Conservation (phyloP, 176 grass and related monocot species). For the Carex kokanica region DNA sequence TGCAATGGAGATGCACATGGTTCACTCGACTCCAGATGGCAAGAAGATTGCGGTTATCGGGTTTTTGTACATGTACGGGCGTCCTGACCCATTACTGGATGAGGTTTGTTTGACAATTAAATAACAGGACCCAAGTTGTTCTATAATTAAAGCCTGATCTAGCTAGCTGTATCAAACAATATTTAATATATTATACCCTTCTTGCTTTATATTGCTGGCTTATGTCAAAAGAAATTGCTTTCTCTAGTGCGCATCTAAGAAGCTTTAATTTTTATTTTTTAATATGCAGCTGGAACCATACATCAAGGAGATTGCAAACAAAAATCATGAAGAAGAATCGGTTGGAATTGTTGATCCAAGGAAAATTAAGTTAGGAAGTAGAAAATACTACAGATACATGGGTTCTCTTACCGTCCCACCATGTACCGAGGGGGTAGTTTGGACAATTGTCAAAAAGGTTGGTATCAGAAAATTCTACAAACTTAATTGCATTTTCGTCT, state of each 20-base stretch:
- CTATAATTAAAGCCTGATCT: background rate
- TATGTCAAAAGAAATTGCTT: too few species aligned
- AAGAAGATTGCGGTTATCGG: slow-evolving; percentile 47
- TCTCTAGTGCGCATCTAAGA: too few species aligned
- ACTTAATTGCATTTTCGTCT: background rate
- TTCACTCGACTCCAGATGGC: slow-evolving; percentile 37
- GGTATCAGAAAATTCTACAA: background rate
- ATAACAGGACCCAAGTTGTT: background rate
- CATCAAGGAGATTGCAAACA: slow-evolving; percentile 27
- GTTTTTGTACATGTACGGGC: slow-evolving; percentile 44
- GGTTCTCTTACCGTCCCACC: slow-evolving; percentile 73
- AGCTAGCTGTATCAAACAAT: background rate
- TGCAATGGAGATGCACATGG: slow-evolving; percentile 63
- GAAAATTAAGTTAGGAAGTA: background rate
- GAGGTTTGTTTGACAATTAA: slow-evolving; percentile 27
- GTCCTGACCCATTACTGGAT: slow-evolving; percentile 35
- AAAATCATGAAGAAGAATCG: slow-evolving; percentile 30
- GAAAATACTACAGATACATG: slow-evolving; percentile 69
- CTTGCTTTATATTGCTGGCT: background rate
- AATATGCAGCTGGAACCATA: slow-evolving; percentile 45
- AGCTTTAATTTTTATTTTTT: background rate
- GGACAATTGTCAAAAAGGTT: slow-evolving; percentile 61
- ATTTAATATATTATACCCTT: background rate
- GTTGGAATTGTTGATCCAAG: slow-evolving; percentile 45
- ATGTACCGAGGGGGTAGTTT: slow-evolving; percentile 69